A percentile compares a stretch with the other conserved stretches of the same genome.
phyloP scores from a whole-genome alignment of 2,329 filamentous ascomycete species.

The Teratosphaeriaceae sp. region DNA sequence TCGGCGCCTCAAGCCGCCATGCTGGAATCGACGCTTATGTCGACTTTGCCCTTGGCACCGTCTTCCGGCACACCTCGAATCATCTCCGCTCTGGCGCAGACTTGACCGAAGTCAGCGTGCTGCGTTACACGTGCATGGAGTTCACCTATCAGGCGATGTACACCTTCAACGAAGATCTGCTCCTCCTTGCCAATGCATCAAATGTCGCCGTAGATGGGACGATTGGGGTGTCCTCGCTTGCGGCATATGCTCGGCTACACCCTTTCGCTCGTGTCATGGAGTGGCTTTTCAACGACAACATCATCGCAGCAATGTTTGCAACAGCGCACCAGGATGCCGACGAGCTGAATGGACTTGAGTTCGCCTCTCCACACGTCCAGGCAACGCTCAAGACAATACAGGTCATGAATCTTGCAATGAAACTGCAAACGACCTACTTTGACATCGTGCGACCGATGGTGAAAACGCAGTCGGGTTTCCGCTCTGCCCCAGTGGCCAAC shows the following conservation, averaged over 20 bases:
- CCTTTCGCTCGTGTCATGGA: constrained; percentile 95
- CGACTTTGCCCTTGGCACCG: constrained; percentile 78
- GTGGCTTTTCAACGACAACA: constrained; percentile 93
- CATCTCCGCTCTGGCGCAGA: constrained; percentile 63
- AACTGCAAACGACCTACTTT: constrained; percentile 84
- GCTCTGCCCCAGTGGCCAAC: constrained; percentile 59
- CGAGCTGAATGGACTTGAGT: constrained; percentile 63
- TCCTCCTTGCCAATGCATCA: constrained; percentile 75
- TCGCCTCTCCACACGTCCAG: constrained; percentile 74
- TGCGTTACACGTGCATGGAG: constrained; percentile 74
- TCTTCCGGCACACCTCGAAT: constrained; percentile 51
- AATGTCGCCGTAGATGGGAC: constrained; percentile 67
- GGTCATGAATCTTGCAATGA: constrained; percentile 74
- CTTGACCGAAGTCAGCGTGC: constrained; percentile 48
- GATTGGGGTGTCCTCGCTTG: constrained; percentile 67
- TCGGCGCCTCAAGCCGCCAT: constrained; percentile 70
- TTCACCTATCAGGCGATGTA: constrained; percentile 73
- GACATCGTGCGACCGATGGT: constrained; percentile 78
- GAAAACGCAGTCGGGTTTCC: constrained; percentile 56
- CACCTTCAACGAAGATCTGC: constrained; percentile 90
- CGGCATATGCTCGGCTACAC: constrained; percentile 77
- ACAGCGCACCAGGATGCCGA: constrained; percentile 69
- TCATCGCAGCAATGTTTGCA: constrained; percentile 71
- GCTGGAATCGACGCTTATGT: constrained; percentile 88
- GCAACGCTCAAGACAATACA: constrained; percentile 75